Percentiles rank a stretch among this genome's conserved stretches.
These are phyloP conservation scores for Cyphellophora europaea DNA, from an alignment of 2,329 filamentous ascomycete genomes.

Conservation along the genomic window DNA sequence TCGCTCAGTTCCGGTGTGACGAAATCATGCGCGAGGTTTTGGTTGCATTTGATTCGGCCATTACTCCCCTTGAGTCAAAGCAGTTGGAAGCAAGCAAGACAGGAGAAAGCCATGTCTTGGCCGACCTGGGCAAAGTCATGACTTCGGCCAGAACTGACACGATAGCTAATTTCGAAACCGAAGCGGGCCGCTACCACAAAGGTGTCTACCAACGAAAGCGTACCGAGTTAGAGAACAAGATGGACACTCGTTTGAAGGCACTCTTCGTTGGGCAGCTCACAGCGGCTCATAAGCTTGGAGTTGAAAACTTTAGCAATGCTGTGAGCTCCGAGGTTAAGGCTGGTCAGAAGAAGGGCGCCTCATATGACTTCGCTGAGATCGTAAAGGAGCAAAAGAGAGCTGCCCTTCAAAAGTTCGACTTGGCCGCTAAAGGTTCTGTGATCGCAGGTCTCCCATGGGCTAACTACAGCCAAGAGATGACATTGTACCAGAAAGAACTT, in stretches of 20 bases:
- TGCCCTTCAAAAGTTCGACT: conserved; percentile 65
- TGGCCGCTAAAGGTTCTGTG: conserved; percentile 61
- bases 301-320: conserved; percentile 74
- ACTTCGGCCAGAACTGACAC: conserved; percentile 61
- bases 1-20: conserved; percentile 95
- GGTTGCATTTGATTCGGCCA: conserved; percentile 69
- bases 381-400: conserved; percentile 73
- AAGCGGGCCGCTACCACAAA: conserved; percentile 94
- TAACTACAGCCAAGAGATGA: conserved; percentile 70
- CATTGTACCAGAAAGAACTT: conserved; percentile 79
- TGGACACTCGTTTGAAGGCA: conserved; percentile 78
- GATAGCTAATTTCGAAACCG: conserved; percentile 75
- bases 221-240: conserved; percentile 72
- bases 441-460: conserved; percentile 82
- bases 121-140: conserved; percentile 66
- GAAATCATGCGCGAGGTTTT: conserved; percentile 90
- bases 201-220: conserved; percentile 83
- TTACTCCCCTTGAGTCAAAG: conserved; percentile 74
- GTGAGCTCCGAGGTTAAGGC: conserved; percentile 80
- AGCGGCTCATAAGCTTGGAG: conserved; percentile 81
- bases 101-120: conserved; percentile 65
- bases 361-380: conserved; percentile 93
- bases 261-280: conserved; percentile 82
- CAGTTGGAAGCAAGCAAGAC: conserved; percentile 64
- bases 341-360: conserved; percentile 82